phyloP scores from a whole-genome alignment of 2,329 filamentous ascomycete species.

The Aspergillus amoenus region DNA sequence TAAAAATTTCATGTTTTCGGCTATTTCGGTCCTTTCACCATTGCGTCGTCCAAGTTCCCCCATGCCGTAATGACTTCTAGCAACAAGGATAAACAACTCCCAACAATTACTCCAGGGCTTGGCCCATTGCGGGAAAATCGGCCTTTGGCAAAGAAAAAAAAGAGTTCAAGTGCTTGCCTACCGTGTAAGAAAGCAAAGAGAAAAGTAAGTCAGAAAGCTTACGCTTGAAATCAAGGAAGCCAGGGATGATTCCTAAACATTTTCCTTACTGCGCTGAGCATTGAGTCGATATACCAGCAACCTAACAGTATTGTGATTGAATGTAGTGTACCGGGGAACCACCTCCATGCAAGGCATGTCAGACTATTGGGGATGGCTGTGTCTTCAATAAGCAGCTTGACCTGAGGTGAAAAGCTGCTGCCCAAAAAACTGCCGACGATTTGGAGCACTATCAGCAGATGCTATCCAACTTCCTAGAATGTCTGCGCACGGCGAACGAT shows the following conservation, averaged over 20 bases:
- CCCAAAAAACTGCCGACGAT: constrained; percentile 36
- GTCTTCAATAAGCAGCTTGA: constrained; percentile 38
- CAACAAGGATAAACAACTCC: constrained; percentile 25
- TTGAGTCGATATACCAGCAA: too few relatives aligned
- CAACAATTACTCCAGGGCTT: constrained; percentile 29
- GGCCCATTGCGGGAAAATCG: constrained; percentile 16
- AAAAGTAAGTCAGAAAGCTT: constrained; percentile 25
- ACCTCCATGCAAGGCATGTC: constrained; percentile 38
- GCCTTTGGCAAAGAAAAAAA: constrained; percentile 30
- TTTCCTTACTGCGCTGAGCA: too few relatives aligned
- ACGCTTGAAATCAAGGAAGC: neutral
- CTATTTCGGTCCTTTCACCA: too few relatives aligned
- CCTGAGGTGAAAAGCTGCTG: constrained; percentile 36
- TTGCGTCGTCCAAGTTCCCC: too few relatives aligned
- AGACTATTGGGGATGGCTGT: constrained; percentile 28
- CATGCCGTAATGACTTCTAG: constrained; percentile 17
- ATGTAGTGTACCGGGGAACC: constrained; percentile 35
- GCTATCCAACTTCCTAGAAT: constrained; percentile 29
- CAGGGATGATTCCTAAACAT: constrained; percentile 7
- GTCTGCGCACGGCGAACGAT: constrained; percentile 26
- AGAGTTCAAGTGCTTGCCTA: constrained; percentile 37
- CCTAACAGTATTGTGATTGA: too few relatives aligned
- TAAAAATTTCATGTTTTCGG: too few relatives aligned
- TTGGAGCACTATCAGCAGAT: constrained; percentile 34
- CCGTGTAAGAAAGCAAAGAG: constrained; percentile 38